Evolutionary conservation across 441 rosid species (phyloP), one percentile per base, ranked within the genome.

Genomic region (Bruguiera hainesii): DNA sequence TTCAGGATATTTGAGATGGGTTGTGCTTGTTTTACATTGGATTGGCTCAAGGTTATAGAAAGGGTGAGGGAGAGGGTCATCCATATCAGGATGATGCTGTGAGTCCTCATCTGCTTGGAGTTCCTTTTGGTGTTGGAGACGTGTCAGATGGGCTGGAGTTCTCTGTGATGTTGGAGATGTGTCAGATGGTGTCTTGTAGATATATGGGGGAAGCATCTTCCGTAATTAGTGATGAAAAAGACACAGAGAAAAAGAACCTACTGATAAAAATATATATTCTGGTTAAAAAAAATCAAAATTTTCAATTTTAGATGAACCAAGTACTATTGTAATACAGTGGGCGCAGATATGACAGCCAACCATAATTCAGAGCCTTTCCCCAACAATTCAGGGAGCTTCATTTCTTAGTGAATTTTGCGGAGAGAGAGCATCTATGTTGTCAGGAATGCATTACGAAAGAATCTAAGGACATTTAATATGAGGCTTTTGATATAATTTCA

Each of bases 11-110:
- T 56, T 3, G 77, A 75, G 48, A 70, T 19, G 58, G 79, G 72
- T 64, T 46, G 68, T 48, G 65, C 49, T 73, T 74, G 56, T 33
- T 70, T 55, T 19, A 76, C 81, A 25, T 52, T 63, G 42, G 89
- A 83, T 57, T 65, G 76, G 68, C 28, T 33, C 2, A 71, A 60
- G 61, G 70, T 8, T 71, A 72, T 49, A 60, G 68, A 76, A 61
- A 87, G 35, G 60, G 68, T 10, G 53, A 87, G 56, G 64, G 62
- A 64, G 68, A 82, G 57, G 33, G 58, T 10, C 5, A 78, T 19
- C 6, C 55, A 49, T 28, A 11, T 30, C 4, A 73, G 67, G 48
- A 53, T 21, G 56, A 72, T 25, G 16, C 16, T 71, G 37, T 18
- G 63, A 60, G 53, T 37, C 46, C 70, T 77, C 79, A 81, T 82